Percentiles rank a stretch among this genome's conserved stretches.
Evolutionary conservation across 257 asterid species (phyloP).

Genomic region (Lycium ferocissimum): DNA sequence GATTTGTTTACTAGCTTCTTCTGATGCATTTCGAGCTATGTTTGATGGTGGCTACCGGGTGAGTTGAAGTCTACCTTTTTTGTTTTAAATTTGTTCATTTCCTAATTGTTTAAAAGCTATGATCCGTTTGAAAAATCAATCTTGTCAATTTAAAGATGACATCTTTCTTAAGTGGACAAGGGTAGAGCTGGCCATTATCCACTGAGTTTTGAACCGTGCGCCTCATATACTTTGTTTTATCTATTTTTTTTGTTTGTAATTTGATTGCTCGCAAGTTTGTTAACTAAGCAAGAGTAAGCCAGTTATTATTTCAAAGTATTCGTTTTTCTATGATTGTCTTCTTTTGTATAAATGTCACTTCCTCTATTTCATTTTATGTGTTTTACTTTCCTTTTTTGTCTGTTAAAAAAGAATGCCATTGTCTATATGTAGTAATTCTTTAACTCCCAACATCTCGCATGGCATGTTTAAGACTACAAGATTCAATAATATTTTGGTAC

Average conservation of each 20-base stretch:
- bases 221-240: conserved; percentile 3
- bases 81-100: conserved; percentile 13
- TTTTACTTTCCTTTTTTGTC: not conserved
- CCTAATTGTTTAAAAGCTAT: conserved; percentile 20
- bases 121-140: not conserved
- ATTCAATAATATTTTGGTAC: not conserved
- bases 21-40: conserved; percentile 99
- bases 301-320: not conserved
- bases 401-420: not conserved
- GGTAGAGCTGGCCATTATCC: not conserved
- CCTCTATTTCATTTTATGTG: not conserved
- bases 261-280: not conserved
- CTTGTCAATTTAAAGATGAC: not conserved
- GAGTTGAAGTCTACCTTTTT: conserved; percentile 34
- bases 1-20: conserved; percentile 95
- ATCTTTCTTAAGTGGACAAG: not conserved
- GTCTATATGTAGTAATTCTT: not conserved
- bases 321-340: not conserved
- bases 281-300: not conserved
- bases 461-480: not conserved
- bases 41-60: conserved; percentile 99
- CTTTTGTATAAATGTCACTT: not conserved
- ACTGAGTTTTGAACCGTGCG: not conserved
- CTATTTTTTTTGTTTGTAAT: not conserved
- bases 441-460: not conserved